A percentile compares a stretch with the other conserved stretches of the same genome.
Conservation (phyloP, 176 grass and related monocot genomes). For the Pontederia paniculata region DNA sequence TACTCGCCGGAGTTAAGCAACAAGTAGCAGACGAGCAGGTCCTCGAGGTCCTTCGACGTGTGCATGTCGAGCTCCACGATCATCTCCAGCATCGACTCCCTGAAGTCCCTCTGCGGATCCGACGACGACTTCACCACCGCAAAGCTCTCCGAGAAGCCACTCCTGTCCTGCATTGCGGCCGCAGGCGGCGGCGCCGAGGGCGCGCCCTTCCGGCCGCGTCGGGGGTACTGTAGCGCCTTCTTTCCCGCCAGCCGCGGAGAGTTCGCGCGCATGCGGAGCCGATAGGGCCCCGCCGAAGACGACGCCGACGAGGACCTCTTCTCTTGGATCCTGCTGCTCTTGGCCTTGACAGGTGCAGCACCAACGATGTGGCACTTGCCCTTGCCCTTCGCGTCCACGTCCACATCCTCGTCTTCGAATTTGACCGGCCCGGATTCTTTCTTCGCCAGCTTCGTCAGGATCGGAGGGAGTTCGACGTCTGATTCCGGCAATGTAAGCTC, state of each 20-base stretch:
- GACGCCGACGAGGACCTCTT: not conserved
- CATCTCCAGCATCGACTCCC: constrained; percentile 18
- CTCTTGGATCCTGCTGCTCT: no score
- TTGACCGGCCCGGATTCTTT: not conserved
- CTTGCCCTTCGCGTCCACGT: no score
- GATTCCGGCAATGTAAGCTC: not conserved
- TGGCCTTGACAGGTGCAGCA: no score
- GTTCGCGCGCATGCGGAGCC: not conserved
- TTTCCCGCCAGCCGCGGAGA: not conserved
- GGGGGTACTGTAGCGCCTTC: not conserved
- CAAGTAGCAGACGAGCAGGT: constrained; percentile 14
- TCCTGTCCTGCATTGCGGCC: not conserved
- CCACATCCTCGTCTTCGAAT: not conserved
- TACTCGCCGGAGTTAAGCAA: constrained; percentile 9
- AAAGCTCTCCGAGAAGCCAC: not conserved
- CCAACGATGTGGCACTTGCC: no score
- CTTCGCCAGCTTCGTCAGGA: constrained; percentile 18
- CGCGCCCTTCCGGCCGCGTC: not conserved
- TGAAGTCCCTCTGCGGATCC: constrained; percentile 14
- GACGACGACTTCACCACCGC: constrained; percentile 11
- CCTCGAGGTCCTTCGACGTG: constrained; percentile 8
- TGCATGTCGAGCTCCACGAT: constrained; percentile 11
- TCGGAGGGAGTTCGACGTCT: constrained; percentile 14
- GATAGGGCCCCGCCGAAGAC: not conserved
- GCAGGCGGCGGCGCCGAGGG: not conserved